Conservation (phyloP, 2,329 filamentous ascomycete genomes). For the Tympanopsis confertula region DNA sequence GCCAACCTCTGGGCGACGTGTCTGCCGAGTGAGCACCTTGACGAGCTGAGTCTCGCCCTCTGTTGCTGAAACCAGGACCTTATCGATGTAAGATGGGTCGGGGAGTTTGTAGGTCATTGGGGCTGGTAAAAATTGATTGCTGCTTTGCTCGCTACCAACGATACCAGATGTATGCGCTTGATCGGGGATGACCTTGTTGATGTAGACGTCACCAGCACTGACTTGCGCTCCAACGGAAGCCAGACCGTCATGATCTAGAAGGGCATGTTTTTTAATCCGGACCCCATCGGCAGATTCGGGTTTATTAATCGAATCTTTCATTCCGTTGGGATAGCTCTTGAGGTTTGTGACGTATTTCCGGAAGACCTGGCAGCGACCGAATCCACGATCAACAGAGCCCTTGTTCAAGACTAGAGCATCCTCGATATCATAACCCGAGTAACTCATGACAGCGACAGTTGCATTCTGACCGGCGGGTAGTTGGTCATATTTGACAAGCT, state of each 20-base stretch:
- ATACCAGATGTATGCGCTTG: conserved; percentile 63
- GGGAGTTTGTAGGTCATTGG: conserved; percentile 70
- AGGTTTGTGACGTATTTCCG: conserved; percentile 81
- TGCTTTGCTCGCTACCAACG: conserved; percentile 24
- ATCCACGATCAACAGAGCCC: conserved; percentile 85
- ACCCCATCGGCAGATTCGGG: conserved; percentile 50
- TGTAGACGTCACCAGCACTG: conserved; percentile 69
- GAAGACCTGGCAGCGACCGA: conserved; percentile 95
- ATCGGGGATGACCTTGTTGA: conserved; percentile 78
- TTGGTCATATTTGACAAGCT: conserved; percentile 93
- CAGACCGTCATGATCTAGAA: conserved; percentile 76
- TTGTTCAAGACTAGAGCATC: conserved; percentile 96
- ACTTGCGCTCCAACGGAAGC: conserved; percentile 77
- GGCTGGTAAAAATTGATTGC: conserved; percentile 54
- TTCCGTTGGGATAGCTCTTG: conserved; percentile 80
- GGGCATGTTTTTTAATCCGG: conserved; percentile 55
- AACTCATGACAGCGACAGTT: conserved; percentile 97
- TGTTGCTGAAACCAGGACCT: conserved; percentile 84
- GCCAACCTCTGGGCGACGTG: conserved; percentile 82
- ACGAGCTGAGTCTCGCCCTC: conserved; percentile 77
- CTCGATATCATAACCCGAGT: conserved; percentile 98
- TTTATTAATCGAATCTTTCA: conserved; percentile 51
- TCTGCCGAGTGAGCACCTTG: conserved; percentile 95
- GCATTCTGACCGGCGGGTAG: conserved; percentile 94
- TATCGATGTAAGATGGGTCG: conserved; percentile 84